These are phyloP conservation scores for Plenodomus tracheiphilus DNA, from an alignment of 2,329 filamentous ascomycete species.

Conservation along the genomic window DNA sequence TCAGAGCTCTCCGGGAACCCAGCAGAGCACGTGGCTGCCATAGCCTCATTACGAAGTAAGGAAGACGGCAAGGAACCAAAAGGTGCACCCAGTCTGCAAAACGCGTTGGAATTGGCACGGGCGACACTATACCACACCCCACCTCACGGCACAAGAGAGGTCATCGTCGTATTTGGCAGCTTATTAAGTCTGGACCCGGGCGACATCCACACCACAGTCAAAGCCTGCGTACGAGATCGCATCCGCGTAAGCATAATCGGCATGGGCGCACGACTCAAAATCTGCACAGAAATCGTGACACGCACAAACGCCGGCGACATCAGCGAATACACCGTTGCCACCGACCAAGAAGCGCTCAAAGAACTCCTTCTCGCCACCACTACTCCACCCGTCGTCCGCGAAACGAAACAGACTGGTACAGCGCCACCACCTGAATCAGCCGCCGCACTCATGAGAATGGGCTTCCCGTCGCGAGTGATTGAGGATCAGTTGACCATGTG, in stretches of 20 bases:
- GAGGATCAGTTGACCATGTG: constrained; percentile 76
- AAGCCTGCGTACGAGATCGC: constrained; percentile 74
- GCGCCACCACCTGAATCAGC: constrained; percentile 46
- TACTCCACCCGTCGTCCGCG: constrained; percentile 82
- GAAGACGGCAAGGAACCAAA: constrained; percentile 64
- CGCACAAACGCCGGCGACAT: constrained; percentile 82
- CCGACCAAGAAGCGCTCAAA: constrained; percentile 84
- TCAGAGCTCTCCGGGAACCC: constrained; percentile 93
- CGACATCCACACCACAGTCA: constrained; percentile 91
- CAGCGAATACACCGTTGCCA: constrained; percentile 76
- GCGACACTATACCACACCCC: constrained; percentile 92
- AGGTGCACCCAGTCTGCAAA: constrained; percentile 69
- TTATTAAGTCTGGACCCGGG: constrained; percentile 89
- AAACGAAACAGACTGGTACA: constrained; percentile 37
- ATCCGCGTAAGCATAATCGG: constrained; percentile 90
- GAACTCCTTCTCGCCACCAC: constrained; percentile 89
- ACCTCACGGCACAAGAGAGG: constrained; percentile 88
- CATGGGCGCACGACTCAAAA: constrained; percentile 85
- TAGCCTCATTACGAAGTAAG: constrained; percentile 66
- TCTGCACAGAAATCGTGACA: constrained; percentile 86
- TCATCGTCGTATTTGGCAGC: constrained; percentile 89
- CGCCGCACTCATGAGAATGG: constrained; percentile 85
- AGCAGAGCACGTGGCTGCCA: constrained; percentile 78
- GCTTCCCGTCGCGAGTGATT: constrained; percentile 85
- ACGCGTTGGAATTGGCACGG: constrained; percentile 92